Evolutionary conservation across 768 basidiomycete species (phyloP), one percentile per base, ranked within the genome.

Genomic region (Macrolepiota albuminosa): DNA sequence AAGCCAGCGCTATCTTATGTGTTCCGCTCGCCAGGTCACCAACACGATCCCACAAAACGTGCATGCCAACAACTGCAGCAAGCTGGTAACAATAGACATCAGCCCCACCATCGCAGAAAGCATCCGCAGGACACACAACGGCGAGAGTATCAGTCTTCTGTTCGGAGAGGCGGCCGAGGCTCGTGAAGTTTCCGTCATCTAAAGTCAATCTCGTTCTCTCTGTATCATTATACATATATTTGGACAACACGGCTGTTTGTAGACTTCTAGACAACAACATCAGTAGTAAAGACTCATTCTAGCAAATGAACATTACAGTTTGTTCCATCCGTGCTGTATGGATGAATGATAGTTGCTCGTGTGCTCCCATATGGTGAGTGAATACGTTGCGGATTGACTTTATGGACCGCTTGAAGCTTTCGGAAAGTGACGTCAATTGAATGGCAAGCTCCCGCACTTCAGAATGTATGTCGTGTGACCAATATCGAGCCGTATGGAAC

Each of bases 71-170:
- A 68, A 71, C 36, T 87, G 87, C 67, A 78, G 83, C 37, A 98
- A 97, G 72, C 79, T 99, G 56, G 84, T 89, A 66, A 88, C 89
- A 8, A 85, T 99, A 67, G 97, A 99, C 73, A 84, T 98, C 68
- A 91, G 88, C 69, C 84, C 92, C 31, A 93, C 91, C 40, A 87
- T 99, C 64, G 91, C 97, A 6, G 97, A 99, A 78, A 94, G 92
- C 65, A 97, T 99, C 57, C 87, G 97, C 45, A 81, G 96, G 61
- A 95, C 92, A 3, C 93, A 95, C 72, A 95, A 95, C 62, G 93
- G 94, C 59, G 93, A 95, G 75, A 93, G 91, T 62, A 94, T 95
- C 68, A 92, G 90, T 63, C 70, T 94, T 39, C 76, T 95, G 11
- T 95, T 95, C 65, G 90, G 89, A 43, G 92, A 93, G 67, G 91